phyloP scores from a whole-genome alignment of 2,329 filamentous ascomycete genomes.

The Aspergillus aculeatinus region DNA sequence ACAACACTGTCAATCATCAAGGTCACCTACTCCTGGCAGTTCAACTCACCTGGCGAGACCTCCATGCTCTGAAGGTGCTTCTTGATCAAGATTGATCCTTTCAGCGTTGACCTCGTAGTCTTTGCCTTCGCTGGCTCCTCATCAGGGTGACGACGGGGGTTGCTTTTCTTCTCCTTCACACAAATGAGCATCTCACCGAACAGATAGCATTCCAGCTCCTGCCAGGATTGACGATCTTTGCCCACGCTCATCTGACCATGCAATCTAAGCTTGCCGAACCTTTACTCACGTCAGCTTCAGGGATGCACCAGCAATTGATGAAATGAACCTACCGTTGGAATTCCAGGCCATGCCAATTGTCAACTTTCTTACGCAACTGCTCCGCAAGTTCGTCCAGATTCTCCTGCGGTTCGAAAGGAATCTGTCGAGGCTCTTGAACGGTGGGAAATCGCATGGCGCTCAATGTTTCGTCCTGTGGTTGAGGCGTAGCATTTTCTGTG shows the following conservation, averaged over 20 bases:
- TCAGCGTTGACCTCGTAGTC: conserved; percentile 77
- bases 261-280: conserved; percentile 86
- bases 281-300: conserved; percentile 33
- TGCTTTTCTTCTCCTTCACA: conserved; percentile 90
- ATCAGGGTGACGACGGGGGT: conserved; percentile 61
- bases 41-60: conserved; percentile 46
- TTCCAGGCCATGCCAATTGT: conserved; percentile 97
- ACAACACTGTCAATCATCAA: neutral
- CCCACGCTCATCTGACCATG: conserved; percentile 90
- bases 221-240: conserved; percentile 95
- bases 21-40: neutral
- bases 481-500: conserved; percentile 51
- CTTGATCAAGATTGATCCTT: conserved; percentile 97
- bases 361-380: conserved; percentile 78
- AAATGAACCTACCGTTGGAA: conserved; percentile 66
- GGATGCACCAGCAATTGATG: neutral
- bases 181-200: conserved; percentile 99
- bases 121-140: conserved; percentile 57
- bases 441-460: conserved; percentile 50
- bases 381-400: conserved; percentile 83
- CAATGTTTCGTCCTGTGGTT: conserved; percentile 53
- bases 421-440: conserved; percentile 55
- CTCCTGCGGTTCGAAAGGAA: conserved; percentile 73
- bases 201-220: conserved; percentile 94
- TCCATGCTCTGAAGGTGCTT: conserved; percentile 95